Percentiles rank a stretch among this genome's conserved stretches.
Conservation (phyloP, 495 filamentous ascomycete species). For the Penicillium riverlandense region DNA sequence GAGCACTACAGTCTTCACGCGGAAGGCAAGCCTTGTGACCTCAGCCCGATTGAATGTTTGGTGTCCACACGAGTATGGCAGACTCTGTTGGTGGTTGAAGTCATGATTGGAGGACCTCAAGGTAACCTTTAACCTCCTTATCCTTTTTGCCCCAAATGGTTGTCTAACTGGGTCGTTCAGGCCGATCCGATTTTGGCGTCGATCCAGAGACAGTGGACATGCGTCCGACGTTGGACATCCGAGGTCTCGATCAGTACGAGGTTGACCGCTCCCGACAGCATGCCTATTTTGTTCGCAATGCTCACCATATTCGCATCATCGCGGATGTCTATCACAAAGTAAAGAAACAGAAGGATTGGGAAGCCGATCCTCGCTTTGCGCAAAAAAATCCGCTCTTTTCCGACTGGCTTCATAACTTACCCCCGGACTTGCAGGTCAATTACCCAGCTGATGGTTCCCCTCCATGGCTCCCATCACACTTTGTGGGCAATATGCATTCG, state of each 20-base stretch:
- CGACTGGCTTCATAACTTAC: slow-evolving; percentile 71
- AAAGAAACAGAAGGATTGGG: slow-evolving; percentile 84
- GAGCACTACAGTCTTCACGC: slow-evolving; percentile 77
- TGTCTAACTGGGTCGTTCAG: slow-evolving; percentile 31
- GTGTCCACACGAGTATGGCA: slow-evolving; percentile 90
- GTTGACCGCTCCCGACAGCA: slow-evolving; percentile 74
- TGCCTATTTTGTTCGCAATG: slow-evolving; percentile 67
- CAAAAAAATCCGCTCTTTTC: slow-evolving; percentile 67
- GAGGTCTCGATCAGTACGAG: slow-evolving; percentile 70
- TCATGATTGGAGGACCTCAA: slow-evolving; percentile 94
- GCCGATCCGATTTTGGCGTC: slow-evolving; percentile 75
- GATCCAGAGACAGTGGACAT: slow-evolving; percentile 73
- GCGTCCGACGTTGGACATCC: slow-evolving; percentile 50
- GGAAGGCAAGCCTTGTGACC: slow-evolving; percentile 60
- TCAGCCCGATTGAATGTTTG: slow-evolving; percentile 64
- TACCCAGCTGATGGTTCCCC: slow-evolving; percentile 74
- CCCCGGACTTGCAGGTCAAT: slow-evolving; percentile 67
- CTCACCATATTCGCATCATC: slow-evolving; percentile 72
- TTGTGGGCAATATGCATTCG: slow-evolving; percentile 84
- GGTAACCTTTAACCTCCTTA: slow-evolving; percentile 41
- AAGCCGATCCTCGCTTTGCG: slow-evolving; percentile 74
- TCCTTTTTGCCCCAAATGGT: neutral
- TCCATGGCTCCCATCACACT: slow-evolving; percentile 84
- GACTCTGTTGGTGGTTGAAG: slow-evolving; percentile 74
- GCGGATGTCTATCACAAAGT: slow-evolving; percentile 68